Evolutionary conservation across 768 basidiomycete genomes (phyloP).

Genomic region (Leccinum arenicola): DNA sequence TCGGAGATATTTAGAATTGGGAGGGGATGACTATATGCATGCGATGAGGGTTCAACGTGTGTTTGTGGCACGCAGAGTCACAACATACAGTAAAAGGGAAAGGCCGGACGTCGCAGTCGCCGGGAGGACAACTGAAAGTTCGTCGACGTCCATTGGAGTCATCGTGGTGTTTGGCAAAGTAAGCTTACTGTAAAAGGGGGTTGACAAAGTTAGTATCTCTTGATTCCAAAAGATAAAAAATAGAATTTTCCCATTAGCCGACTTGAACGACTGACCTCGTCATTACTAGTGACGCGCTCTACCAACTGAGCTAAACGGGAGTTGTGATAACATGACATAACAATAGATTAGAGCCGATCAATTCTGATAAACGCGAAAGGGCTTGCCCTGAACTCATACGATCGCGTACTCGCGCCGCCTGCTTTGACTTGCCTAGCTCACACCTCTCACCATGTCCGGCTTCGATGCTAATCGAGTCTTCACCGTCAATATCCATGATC

Average conservation of each 20-base stretch:
- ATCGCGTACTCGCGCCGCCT: conserved; percentile 11
- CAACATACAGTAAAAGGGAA: conserved; percentile 66
- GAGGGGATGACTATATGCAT: conserved; percentile 75
- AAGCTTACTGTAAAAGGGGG: conserved; percentile 3
- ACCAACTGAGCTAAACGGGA: conserved; percentile 47
- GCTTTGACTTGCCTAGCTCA: not conserved
- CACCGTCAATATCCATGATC: conserved; percentile 75
- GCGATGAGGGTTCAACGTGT: conserved; percentile 12
- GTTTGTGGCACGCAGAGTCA: not conserved
- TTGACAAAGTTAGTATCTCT: not conserved
- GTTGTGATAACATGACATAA: not conserved
- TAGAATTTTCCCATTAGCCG: conserved; percentile 36
- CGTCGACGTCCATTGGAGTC: conserved; percentile 76
- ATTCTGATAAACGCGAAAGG: conserved; percentile 26
- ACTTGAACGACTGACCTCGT: conserved; percentile 43
- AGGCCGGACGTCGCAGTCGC: conserved; percentile 71
- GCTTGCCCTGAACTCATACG: conserved; percentile 26
- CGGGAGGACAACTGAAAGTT: conserved; percentile 70
- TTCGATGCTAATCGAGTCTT: conserved; percentile 83
- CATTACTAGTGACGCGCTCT: conserved; percentile 51
- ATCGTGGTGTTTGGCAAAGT: conserved; percentile 25
- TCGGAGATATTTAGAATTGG: conserved; percentile 97
- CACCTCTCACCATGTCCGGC: conserved; percentile 62
- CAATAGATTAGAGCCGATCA: not conserved
- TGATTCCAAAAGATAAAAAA: conserved; percentile 7